Conservation (phyloP, 73 alveolate species). For the Paramecium caudatum region DNA sequence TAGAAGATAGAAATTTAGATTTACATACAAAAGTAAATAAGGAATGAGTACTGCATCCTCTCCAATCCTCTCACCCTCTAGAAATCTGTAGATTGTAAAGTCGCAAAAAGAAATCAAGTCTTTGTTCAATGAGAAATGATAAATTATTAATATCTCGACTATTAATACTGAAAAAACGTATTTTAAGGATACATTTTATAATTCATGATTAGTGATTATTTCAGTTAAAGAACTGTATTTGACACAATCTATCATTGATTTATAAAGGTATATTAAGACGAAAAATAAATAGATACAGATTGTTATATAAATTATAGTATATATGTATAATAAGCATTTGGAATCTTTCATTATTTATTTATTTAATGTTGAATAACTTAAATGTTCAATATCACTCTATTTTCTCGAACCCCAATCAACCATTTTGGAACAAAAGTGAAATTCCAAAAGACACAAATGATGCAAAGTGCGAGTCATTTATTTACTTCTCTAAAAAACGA, state of each 20-base stretch:
- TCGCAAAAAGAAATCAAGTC: not conserved
- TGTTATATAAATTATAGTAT: too few species aligned
- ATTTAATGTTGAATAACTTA: not conserved
- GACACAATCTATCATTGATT: too few species aligned
- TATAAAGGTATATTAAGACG: too few species aligned
- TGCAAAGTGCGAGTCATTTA: not conserved
- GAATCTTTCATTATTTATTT: too few species aligned
- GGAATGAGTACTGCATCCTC: constrained; percentile 1
- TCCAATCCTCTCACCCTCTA: constrained; percentile 1
- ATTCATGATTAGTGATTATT: not conserved
- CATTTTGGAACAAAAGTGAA: not conserved
- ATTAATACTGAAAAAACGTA: not conserved
- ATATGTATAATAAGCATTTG: too few species aligned
- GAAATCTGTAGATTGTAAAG: not conserved
- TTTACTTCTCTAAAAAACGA: not conserved
- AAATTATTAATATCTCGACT: not conserved
- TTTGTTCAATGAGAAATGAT: not conserved
- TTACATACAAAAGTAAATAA: not conserved
- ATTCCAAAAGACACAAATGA: not conserved
- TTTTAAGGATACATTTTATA: not conserved
- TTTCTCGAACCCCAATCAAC: not conserved
- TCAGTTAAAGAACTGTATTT: too few species aligned
- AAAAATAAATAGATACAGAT: too few species aligned
- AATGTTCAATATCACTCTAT: not conserved
- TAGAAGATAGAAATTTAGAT: constrained; percentile 35